These are phyloP conservation scores for Ustilaginoidea virens DNA, from an alignment of 2,329 filamentous ascomycete species.

Conservation along the genomic window DNA sequence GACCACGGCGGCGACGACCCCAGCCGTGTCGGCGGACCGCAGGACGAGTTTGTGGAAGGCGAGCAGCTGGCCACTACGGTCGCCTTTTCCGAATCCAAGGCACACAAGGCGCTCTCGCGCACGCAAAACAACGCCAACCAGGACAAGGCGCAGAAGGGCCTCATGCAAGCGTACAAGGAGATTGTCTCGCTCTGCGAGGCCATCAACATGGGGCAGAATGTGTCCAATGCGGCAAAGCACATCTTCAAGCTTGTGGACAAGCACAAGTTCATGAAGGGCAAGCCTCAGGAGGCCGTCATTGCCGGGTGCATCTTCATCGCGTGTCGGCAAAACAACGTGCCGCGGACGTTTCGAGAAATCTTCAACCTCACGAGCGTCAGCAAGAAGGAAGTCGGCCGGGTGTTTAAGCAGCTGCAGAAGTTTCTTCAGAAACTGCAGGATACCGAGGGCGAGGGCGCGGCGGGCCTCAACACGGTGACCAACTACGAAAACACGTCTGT, in stretches of 20 bases:
- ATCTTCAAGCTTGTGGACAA: slow-evolving; percentile 93
- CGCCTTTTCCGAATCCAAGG: slow-evolving; percentile 61
- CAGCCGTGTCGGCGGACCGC: slow-evolving; percentile 90
- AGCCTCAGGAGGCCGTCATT: slow-evolving; percentile 84
- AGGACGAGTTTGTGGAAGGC: slow-evolving; percentile 79
- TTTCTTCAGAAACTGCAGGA: slow-evolving; percentile 68
- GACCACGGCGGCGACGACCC: slow-evolving; percentile 94
- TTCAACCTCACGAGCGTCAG: slow-evolving; percentile 83
- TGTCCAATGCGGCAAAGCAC: slow-evolving; percentile 82
- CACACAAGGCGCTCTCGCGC: slow-evolving; percentile 60
- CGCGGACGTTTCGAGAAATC: slow-evolving; percentile 88
- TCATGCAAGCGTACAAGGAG: slow-evolving; percentile 76
- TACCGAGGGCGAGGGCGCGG: slow-evolving; percentile 28
- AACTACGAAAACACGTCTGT: slow-evolving; percentile 66
- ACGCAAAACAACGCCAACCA: slow-evolving; percentile 74
- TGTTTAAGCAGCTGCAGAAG: slow-evolving; percentile 84
- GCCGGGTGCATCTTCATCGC: slow-evolving; percentile 96
- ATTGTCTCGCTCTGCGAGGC: slow-evolving; percentile 79
- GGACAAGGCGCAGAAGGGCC: slow-evolving; percentile 69
- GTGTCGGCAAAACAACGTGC: slow-evolving; percentile 75
- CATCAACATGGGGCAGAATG: slow-evolving; percentile 64
- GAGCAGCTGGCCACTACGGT: slow-evolving; percentile 82
- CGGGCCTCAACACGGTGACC: slow-evolving; percentile 40
- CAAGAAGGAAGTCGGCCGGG: slow-evolving; percentile 93
- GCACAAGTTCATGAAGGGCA: slow-evolving; percentile 86